Evolutionary conservation across 2,329 filamentous ascomycete genomes (phyloP), one percentile per base, ranked within the genome.

Genomic region (Aspergillus thermomutatus): DNA sequence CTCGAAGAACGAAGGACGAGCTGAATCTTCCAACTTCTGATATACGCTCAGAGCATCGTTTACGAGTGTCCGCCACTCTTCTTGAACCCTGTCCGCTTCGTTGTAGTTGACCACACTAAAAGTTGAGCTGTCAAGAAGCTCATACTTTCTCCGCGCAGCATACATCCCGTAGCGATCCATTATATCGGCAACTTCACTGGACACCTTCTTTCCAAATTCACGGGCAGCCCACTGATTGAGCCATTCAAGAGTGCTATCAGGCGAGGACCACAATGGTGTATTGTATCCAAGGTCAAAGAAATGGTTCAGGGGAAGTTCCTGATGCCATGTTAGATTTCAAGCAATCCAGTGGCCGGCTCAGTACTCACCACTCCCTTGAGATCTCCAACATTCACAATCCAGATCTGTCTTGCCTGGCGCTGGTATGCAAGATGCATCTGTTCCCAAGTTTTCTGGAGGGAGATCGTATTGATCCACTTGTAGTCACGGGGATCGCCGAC

Each of bases 231-330:
- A 87, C 3, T 77, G 73, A 19, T 77, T 67, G 14, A 86, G 77
- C 83, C 86, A 89, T 2, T 77, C 74, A 1, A 76, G 74, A 0
- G 83, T 81, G 53, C 80, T 83, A 49, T 83, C 78, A 2, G 60
- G 60, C 52, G 81, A 78, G n/a, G 79, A 77, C 79, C 83, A 87
- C 1, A 74, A 67, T 21, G 81, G 72, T 23, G 83, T 80, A 64
- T 89, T 83, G 67, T 89, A 90, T 1, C 85, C 87, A 58, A 89
- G 77, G 60, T 88, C 86, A 60, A 89, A 75, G 74, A 86, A 88
- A 69, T 89, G 86, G 65, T 78, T 84, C 66, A 89, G 84, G 21
- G 86, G 85, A 17, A 88, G 78, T 73, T 89, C 84, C 65, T 61
- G 28, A 51, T 45, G 50, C 11, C 54, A 59, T 14, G 55, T 61